Base-by-base conservation (phyloP, 768 basidiomycete genomes). In the Polyporus arcularius region DNA sequence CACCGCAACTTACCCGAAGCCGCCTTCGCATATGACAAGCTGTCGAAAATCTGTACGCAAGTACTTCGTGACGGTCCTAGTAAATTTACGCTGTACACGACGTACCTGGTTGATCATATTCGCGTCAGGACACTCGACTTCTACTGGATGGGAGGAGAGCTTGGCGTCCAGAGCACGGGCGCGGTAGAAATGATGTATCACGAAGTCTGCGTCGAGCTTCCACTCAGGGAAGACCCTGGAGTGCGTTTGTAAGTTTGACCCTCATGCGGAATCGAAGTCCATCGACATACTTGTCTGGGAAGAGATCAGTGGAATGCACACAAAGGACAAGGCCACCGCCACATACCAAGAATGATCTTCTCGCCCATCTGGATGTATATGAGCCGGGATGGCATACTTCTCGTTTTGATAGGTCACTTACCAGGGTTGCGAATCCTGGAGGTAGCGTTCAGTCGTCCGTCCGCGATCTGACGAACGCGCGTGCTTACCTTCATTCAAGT, bases 41-140 rank as follows among this genome's bases (percentile, higher is more conserved):
- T 81, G 68, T 97, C 95, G 69, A 97, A 96, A 60, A 97, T 94
- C 86, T 96, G 70, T 15, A 5, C 12, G 28, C 42, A 46, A 28
- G 42, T 30, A 28, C 31, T 16, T 16, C 30, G 28, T 12, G 15
- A 39, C 2, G 38, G 38, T 9, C 8, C 26, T 39, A 35, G n/a
- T 12, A 6, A 18, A 35, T 10, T 9, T 14, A 39, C 14, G 30
- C 8, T 4, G 9, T 21, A 3, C n/a, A 43, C 41, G 7, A 58
- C 66, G 49, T 48, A 86, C 86, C 78, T 89, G 88, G 68, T 89
- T 89, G 67, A 94, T 90, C 67, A 89, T 83, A 69, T 90, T 89
- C 7, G 92, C 89, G 70, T 96, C 92, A 0, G 90, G 90, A 70
- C 91, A 93, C 12, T 90, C 88, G n/a, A 96, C 92, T 72, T 98